Conservation (phyloP, 805 yeast species). For the Hanseniaspora pseudoguilliermondii region DNA sequence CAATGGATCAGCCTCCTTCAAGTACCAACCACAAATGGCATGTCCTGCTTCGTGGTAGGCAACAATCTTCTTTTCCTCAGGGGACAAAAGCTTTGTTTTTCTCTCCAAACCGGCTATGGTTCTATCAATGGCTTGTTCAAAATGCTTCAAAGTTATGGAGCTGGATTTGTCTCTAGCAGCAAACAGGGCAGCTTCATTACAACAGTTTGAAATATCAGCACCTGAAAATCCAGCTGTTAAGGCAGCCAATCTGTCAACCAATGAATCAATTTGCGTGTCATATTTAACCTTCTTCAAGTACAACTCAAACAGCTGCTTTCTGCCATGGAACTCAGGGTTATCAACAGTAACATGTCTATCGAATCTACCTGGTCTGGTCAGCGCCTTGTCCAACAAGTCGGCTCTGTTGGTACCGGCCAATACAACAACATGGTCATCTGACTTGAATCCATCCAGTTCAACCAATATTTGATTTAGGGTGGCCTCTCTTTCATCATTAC, state of each 20-base stretch:
- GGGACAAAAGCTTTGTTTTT: constrained; percentile 63
- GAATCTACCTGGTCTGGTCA: constrained; percentile 89
- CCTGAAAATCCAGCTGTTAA: constrained; percentile 93
- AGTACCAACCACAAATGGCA: constrained; percentile 90
- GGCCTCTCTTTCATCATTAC: constrained; percentile 86
- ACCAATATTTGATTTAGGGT: constrained; percentile 84
- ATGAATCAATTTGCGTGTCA: constrained; percentile 37
- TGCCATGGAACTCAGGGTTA: constrained; percentile 77
- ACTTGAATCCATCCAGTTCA: constrained; percentile 89
- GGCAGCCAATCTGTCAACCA: constrained; percentile 77
- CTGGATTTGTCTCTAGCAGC: constrained; percentile 70
- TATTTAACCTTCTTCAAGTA: constrained; percentile 54
- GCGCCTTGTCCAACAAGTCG: constrained; percentile 78
- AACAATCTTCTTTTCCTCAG: constrained; percentile 70
- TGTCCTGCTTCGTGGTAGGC: constrained; percentile 97
- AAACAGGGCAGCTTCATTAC: constrained; percentile 87
- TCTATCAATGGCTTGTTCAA: constrained; percentile 86
- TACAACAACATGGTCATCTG: constrained; percentile 83
- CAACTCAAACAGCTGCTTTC: constrained; percentile 74
- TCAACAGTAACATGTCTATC: constrained; percentile 82
- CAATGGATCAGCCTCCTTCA: constrained; percentile 78
- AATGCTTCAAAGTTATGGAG: constrained; percentile 54
- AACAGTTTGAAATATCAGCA: constrained; percentile 89
- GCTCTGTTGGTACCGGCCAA: constrained; percentile 91
- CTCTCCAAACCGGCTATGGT: constrained; percentile 90